These are phyloP conservation scores for Rheum nobile DNA, from an alignment of 148 eudicot species.

Conservation along the genomic window DNA sequence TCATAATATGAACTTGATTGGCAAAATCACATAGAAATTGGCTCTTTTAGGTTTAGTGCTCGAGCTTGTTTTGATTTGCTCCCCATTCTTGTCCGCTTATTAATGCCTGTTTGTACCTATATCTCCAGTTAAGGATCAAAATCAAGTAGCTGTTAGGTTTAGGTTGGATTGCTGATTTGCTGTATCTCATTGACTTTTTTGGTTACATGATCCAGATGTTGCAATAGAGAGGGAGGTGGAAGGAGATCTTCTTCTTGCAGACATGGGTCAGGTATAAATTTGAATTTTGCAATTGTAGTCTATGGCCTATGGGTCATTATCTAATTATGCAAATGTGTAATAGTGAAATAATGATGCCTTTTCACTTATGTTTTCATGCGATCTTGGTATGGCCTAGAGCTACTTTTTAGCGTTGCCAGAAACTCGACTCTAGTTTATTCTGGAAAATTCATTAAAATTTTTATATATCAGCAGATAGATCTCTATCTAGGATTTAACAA, in stretches of 20 bases:
- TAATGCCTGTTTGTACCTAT: neutral
- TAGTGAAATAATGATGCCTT: neutral
- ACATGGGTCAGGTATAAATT: slow-evolving; percentile 82
- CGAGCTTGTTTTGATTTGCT: neutral
- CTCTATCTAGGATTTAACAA: neutral
- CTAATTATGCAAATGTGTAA: neutral
- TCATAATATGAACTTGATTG: neutral
- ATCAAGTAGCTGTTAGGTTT: neutral
- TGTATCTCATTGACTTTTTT: neutral
- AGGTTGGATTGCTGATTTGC: neutral
- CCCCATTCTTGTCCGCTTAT: neutral
- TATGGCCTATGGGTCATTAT: neutral
- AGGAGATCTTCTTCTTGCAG: slow-evolving; percentile 81
- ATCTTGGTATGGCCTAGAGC: neutral
- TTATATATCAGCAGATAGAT: neutral
- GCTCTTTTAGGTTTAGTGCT: neutral
- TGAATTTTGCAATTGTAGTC: neutral
- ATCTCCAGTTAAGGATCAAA: neutral
- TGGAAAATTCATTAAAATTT: neutral
- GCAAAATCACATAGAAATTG: neutral
- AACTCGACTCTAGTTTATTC: neutral
- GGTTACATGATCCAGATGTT: slow-evolving; percentile 31
- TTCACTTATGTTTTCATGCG: neutral
- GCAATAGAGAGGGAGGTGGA: slow-evolving; percentile 88
- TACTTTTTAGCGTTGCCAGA: neutral